Conservation (phyloP, 106 monocot species). For the Gastrodia elata region DNA sequence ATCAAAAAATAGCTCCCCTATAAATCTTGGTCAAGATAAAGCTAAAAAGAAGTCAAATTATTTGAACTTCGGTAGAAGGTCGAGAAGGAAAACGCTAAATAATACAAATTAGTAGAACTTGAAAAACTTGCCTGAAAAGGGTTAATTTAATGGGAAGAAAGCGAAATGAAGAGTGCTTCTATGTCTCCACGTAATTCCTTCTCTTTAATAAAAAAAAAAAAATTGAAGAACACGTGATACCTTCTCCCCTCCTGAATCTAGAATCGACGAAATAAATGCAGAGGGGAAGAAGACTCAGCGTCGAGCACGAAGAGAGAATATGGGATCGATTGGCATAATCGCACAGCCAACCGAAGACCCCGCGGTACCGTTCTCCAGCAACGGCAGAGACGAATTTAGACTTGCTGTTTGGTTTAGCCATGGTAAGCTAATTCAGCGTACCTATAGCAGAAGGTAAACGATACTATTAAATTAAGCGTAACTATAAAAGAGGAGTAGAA, state of each 20-base stretch:
- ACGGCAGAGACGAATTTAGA: no score
- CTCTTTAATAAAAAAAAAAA: no score
- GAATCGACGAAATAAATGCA: neutral
- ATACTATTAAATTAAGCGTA: no score
- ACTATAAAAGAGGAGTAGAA: no score
- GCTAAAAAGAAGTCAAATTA: neutral
- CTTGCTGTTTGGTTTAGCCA: no score
- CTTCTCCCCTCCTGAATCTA: slow-evolving; percentile 3
- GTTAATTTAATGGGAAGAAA: neutral
- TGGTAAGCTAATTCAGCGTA: no score
- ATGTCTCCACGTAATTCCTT: neutral
- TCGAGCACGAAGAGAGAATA: no score
- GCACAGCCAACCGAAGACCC: no score
- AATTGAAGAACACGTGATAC: no score
- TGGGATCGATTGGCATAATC: no score
- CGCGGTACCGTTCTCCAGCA: no score
- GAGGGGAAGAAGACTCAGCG: neutral
- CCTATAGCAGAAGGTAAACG: no score
- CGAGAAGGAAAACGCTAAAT: neutral
- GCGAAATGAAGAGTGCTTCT: neutral
- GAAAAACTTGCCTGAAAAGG: neutral
- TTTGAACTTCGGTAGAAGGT: neutral
- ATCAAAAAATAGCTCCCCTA: neutral
- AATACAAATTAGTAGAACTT: neutral
- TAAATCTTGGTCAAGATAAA: neutral